Percentiles rank a stretch among this genome's conserved stretches.
Conservation (phyloP, 352 stramenopile genomes). For the Pythium utonaiense region DNA sequence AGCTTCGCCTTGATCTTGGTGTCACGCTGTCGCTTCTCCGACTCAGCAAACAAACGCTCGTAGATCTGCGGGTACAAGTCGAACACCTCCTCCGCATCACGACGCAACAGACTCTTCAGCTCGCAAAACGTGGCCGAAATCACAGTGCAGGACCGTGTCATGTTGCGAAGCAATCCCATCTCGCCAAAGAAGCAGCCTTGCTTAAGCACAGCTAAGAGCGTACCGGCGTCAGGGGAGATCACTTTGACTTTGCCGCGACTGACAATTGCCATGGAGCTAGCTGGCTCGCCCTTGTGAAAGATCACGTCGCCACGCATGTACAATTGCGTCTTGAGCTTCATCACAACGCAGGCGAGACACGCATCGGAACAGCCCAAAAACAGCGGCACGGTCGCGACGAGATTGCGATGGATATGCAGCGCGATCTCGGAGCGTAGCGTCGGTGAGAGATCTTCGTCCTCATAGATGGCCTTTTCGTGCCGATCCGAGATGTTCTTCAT, state of each 20-base stretch:
- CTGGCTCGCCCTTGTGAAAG: conserved; percentile 55
- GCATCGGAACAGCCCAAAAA: conserved; percentile 59
- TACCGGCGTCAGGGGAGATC: conserved; percentile 48
- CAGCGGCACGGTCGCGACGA: conserved; percentile 50
- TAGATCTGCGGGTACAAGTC: conserved; percentile 56
- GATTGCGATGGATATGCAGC: conserved; percentile 52
- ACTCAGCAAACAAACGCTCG: conserved; percentile 52
- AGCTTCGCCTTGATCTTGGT: conserved; percentile 42
- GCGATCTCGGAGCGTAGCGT: conserved; percentile 53
- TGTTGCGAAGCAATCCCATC: conserved; percentile 53
- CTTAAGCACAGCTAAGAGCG: conserved; percentile 50
- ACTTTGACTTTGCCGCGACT: conserved; percentile 62
- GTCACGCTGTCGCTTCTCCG: conserved; percentile 46
- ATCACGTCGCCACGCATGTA: conserved; percentile 61
- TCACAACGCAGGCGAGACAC: conserved; percentile 50
- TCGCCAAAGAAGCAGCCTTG: conserved; percentile 64
- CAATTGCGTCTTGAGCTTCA: conserved; percentile 52
- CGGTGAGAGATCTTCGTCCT: conserved; percentile 57
- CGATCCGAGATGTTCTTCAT: conserved; percentile 68
- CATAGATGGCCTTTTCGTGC: conserved; percentile 68
- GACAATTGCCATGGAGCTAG: conserved; percentile 63
- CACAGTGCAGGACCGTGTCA: conserved; percentile 52
- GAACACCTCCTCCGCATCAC: conserved; percentile 54
- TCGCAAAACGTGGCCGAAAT: conserved; percentile 59
- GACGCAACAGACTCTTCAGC: conserved; percentile 45